Conservation (phyloP, 179 eudicot species). For the Silene noctiflora region DNA sequence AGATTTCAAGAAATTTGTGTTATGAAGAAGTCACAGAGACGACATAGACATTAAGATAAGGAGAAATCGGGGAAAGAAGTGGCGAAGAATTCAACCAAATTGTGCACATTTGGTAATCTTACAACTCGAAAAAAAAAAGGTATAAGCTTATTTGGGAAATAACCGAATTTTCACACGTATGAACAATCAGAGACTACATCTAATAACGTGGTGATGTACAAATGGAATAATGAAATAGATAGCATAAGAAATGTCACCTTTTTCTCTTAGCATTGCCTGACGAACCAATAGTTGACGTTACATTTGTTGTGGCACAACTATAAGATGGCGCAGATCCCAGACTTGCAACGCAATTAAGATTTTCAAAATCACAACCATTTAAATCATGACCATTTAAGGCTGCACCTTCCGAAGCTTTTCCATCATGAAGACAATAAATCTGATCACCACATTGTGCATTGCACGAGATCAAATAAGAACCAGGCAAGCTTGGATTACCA, state of each 20-base stretch:
- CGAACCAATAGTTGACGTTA: conserved; percentile 31
- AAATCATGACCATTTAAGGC: conserved; percentile 47
- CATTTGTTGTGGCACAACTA: conserved; percentile 17
- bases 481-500: conserved; percentile 38
- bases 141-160: no score
- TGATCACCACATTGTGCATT: conserved; percentile 69
- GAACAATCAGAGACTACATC: background rate
- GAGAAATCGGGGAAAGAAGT: background rate
- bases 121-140: background rate
- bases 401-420: conserved; percentile 38
- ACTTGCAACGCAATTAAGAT: conserved; percentile 33
- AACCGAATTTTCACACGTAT: background rate
- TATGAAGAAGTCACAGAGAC: background rate
- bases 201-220: background rate
- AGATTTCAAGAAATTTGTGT: background rate
- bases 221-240: background rate
- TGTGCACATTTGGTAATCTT: background rate
- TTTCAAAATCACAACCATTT: conserved; percentile 66
- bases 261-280: conserved; percentile 51
- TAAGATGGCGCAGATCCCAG: conserved; percentile 38
- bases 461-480: conserved; percentile 63
- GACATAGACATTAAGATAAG: background rate
- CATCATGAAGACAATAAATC: conserved; percentile 69
- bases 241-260: conserved; percentile 40
- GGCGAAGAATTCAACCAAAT: background rate